These are phyloP conservation scores for Emmonsiellopsis sp. DNA, from an alignment of 2,329 filamentous ascomycete species.

Conservation along the genomic window DNA sequence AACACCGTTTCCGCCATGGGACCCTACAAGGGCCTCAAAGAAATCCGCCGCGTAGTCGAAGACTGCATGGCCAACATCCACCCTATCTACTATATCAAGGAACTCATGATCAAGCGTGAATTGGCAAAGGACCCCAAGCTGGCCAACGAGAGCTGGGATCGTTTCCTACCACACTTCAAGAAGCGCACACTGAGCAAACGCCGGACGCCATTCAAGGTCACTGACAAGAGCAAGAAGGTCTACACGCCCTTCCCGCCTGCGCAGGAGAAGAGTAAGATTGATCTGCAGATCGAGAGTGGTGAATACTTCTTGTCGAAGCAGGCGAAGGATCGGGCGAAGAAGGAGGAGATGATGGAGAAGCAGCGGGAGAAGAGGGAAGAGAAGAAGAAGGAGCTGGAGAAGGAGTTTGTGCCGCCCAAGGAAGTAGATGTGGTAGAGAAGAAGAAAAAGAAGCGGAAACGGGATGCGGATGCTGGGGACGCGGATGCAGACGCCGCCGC, in stretches of 20 bases:
- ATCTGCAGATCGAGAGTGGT: constrained; percentile 93
- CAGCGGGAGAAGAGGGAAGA: constrained; percentile 83
- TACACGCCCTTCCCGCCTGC: constrained; percentile 97
- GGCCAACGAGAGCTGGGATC: constrained; percentile 83
- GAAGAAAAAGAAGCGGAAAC: constrained; percentile 28
- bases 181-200: constrained; percentile 82
- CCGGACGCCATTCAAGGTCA: constrained; percentile 71
- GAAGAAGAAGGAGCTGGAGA: constrained; percentile 74
- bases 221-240: constrained; percentile 84
- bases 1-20: constrained; percentile 94
- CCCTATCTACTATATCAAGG: constrained; percentile 87
- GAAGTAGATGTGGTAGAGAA: constrained; percentile 54
- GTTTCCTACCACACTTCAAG: constrained; percentile 96
- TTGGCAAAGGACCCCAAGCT: constrained; percentile 82
- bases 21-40: constrained; percentile 84
- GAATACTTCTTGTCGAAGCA: constrained; percentile 94
- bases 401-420: constrained; percentile 78
- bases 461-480: constrained; percentile 5
- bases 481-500: constrained; percentile 2
- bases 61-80: constrained; percentile 97
- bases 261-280: constrained; percentile 98
- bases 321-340: constrained; percentile 74
- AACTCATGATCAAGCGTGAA: constrained; percentile 89
- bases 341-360: constrained; percentile 72
- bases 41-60: constrained; percentile 78